Conservation (phyloP, 257 asterid species). For the Buddleja alternifolia region DNA sequence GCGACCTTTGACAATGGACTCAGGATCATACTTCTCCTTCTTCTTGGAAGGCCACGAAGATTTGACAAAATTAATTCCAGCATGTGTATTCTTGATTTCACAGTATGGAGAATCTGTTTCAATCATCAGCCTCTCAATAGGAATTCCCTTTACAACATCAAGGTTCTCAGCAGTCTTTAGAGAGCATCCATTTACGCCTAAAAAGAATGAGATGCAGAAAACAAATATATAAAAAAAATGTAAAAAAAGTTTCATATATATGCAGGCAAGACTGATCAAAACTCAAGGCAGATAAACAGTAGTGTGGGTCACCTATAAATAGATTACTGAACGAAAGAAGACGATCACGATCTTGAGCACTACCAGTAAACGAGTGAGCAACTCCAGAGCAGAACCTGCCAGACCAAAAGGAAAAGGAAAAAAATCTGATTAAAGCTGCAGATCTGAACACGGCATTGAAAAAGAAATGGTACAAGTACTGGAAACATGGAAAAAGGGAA, state of each 20-base stretch:
- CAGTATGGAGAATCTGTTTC: slow-evolving; percentile 98
- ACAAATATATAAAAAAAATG: neutral
- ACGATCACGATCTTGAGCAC: slow-evolving; percentile 80
- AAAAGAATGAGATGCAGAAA: slow-evolving; percentile 22
- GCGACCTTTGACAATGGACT: slow-evolving; percentile 89
- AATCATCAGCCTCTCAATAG: slow-evolving; percentile 79
- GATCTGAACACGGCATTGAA: slow-evolving; percentile 1
- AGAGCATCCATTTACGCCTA: slow-evolving; percentile 93
- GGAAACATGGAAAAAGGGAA: neutral
- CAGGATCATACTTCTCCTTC: slow-evolving; percentile 81
- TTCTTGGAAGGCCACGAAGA: slow-evolving; percentile 90
- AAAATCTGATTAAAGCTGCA: slow-evolving; percentile 15
- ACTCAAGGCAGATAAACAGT: slow-evolving; percentile 23
- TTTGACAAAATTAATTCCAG: slow-evolving; percentile 74
- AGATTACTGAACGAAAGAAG: slow-evolving; percentile 73
- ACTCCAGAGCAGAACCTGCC: slow-evolving; percentile 82
- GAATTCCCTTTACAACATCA: slow-evolving; percentile 86
- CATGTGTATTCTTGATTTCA: slow-evolving; percentile 88
- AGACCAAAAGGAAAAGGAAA: slow-evolving; percentile 16
- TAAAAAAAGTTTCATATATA: neutral
- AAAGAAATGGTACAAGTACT: slow-evolving; percentile 16
- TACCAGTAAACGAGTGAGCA: slow-evolving; percentile 93
- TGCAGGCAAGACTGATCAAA: slow-evolving; percentile 22
- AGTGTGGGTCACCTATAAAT: slow-evolving; percentile 60
- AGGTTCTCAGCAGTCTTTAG: slow-evolving; percentile 81